Evolutionary conservation across 345 rosid species (phyloP).

Genomic region (Citrus maxima): DNA sequence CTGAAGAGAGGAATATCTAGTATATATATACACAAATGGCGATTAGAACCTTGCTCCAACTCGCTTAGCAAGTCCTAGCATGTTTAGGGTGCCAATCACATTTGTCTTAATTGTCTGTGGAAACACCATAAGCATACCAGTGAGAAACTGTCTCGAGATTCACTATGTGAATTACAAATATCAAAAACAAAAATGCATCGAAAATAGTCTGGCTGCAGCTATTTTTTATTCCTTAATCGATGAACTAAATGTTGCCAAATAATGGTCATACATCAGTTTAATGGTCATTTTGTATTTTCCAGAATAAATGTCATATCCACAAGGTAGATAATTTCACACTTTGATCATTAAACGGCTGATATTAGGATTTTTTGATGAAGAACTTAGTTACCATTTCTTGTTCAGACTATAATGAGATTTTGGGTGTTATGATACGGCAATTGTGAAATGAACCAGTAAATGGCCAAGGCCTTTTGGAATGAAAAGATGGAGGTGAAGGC

Average conservation of each 20-base stretch:
- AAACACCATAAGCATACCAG: slow-evolving; percentile 7
- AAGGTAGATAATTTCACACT: neutral
- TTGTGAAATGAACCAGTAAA: neutral
- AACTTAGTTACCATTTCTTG: neutral
- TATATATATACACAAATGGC: neutral
- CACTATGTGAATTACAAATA: neutral
- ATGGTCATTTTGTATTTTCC: neutral
- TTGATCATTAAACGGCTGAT: neutral
- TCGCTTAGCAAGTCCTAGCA: slow-evolving; percentile 98
- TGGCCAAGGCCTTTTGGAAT: neutral
- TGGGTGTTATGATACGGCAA: neutral
- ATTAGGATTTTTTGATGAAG: neutral
- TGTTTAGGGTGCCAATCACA: slow-evolving; percentile 95
- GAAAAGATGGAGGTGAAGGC: neutral
- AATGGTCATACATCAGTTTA: neutral
- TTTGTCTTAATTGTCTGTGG: slow-evolving; percentile 91
- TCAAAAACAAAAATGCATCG: neutral
- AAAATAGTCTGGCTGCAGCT: neutral
- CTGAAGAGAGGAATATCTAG: neutral
- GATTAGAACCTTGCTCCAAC: slow-evolving; percentile 82
- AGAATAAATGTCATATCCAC: neutral
- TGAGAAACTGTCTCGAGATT: slow-evolving; percentile 13
- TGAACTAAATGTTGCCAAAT: neutral
- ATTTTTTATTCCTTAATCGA: neutral
- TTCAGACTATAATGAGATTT: neutral